A percentile compares a stretch with the other conserved stretches of the same genome.
These are phyloP conservation scores for Spongospora subterranea DNA, from an alignment of 208 protist genomes.

Conservation along the genomic window DNA sequence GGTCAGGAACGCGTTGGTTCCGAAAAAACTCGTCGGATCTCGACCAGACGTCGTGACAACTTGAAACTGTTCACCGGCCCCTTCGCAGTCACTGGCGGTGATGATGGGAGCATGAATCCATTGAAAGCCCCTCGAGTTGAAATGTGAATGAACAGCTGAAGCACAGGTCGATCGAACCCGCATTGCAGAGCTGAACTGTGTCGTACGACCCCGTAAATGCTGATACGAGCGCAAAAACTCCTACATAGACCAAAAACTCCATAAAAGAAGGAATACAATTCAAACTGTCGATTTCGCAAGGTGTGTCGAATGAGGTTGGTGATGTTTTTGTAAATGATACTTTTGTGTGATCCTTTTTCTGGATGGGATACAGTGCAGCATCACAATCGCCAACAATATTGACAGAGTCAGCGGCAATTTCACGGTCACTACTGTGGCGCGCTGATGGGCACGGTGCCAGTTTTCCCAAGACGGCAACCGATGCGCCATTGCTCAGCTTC, in stretches of 20 bases:
- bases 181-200: conserved; percentile 73
- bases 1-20: conserved; percentile 75
- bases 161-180: conserved; percentile 75
- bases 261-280: not conserved
- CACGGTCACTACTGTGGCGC: conserved; percentile 58
- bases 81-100: conserved; percentile 84
- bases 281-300: too few species aligned
- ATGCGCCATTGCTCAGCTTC: conserved; percentile 28
- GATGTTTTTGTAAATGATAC: too few species aligned
- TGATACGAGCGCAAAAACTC: conserved; percentile 81
- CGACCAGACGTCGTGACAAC: not conserved
- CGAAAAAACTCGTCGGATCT: conserved; percentile 11
- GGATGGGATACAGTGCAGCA: conserved; percentile 76
- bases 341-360: conserved; percentile 80
- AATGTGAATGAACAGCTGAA: conserved; percentile 73
- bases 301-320: too few species aligned
- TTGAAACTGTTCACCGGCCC: conserved; percentile 84
- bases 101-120: conserved; percentile 82
- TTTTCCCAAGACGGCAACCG: conserved; percentile 47
- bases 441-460: conserved; percentile 5
- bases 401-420: conserved; percentile 51
- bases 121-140: conserved; percentile 74
- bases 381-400: conserved; percentile 61
- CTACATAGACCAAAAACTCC: not conserved
- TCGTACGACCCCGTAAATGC: conserved; percentile 79